A percentile compares a stretch with the other conserved stretches of the same genome.
Evolutionary conservation across 2,329 filamentous ascomycete species (phyloP).

Genomic region (Eurotiales sp.): DNA sequence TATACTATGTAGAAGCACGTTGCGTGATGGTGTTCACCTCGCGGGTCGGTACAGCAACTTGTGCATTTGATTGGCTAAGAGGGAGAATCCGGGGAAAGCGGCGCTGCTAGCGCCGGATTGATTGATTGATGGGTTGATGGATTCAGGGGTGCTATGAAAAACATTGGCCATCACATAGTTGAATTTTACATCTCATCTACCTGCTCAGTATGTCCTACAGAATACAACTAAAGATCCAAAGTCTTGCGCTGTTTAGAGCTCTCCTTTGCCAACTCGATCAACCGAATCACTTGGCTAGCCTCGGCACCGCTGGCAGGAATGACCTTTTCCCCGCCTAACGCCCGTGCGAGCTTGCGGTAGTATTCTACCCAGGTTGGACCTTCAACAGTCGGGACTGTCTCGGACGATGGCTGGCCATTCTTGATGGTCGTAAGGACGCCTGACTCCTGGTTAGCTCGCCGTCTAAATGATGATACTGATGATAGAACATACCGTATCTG

Average conservation of each 20-base stretch:
- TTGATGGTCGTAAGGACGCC: slow-evolving; percentile 52
- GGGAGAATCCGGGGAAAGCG: too few species aligned
- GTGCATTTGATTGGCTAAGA: too few species aligned
- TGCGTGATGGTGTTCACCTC: too few species aligned
- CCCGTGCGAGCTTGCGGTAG: slow-evolving; percentile 55
- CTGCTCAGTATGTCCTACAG: too few species aligned
- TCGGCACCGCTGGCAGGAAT: slow-evolving; percentile 54
- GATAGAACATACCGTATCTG: slow-evolving; percentile 48
- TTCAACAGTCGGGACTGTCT: slow-evolving; percentile 52
- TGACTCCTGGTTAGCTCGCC: slow-evolving; percentile 17
- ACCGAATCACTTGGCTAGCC: slow-evolving; percentile 51
- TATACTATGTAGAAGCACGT: too few species aligned
- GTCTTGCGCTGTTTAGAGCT: slow-evolving; percentile 53
- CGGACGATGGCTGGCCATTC: slow-evolving; percentile 50
- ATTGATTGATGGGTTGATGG: too few species aligned
- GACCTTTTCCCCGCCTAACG: slow-evolving; percentile 50
- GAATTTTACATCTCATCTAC: too few species aligned
- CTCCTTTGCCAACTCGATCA: slow-evolving; percentile 55
- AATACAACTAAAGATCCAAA: slow-evolving; percentile 27
- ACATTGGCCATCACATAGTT: too few species aligned
- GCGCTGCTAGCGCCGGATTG: too few species aligned
- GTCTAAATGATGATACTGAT: too few species aligned
- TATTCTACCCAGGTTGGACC: slow-evolving; percentile 67
- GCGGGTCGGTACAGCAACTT: too few species aligned
- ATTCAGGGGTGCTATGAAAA: too few species aligned